Evolutionary conservation across 768 basidiomycete species (phyloP).

Genomic region (Trametes maxima): DNA sequence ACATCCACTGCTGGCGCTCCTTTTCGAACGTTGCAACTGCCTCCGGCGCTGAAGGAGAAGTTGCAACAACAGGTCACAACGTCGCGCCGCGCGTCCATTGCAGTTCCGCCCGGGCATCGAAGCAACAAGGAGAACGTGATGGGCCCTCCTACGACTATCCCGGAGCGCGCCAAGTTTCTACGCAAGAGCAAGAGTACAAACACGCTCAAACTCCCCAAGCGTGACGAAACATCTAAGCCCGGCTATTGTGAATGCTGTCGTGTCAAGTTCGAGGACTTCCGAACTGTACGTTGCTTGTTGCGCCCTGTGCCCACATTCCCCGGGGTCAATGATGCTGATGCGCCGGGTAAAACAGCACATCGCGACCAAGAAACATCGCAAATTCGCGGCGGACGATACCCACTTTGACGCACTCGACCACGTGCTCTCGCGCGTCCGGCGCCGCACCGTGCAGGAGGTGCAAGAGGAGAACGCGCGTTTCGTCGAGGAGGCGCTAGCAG

Average conservation of each 20-base stretch:
- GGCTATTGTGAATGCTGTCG: conserved; percentile 99
- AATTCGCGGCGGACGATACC: conserved; percentile 73
- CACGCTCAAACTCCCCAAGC: conserved; percentile 70
- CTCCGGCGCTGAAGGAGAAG: conserved; percentile 54
- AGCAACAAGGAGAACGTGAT: conserved; percentile 47
- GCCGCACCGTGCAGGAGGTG: conserved; percentile 44
- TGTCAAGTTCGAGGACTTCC: conserved; percentile 86
- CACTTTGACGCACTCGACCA: conserved; percentile 83
- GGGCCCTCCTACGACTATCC: conserved; percentile 69
- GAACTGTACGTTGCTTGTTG: conserved; percentile 52
- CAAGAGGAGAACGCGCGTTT: conserved; percentile 21
- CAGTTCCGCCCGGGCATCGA: conserved; percentile 33
- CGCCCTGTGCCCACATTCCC: not conserved
- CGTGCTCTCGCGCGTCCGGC: conserved; percentile 63
- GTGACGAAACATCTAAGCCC: conserved; percentile 86
- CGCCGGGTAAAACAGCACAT: conserved; percentile 59
- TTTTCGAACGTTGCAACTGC: conserved; percentile 50
- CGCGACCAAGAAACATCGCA: conserved; percentile 69
- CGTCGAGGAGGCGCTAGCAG: conserved; percentile 5
- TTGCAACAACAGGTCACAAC: conserved; percentile 70
- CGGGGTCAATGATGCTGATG: not conserved
- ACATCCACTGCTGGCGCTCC: conserved; percentile 62
- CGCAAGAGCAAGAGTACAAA: conserved; percentile 83
- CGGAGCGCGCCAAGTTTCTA: conserved; percentile 52
- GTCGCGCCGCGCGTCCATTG: conserved; percentile 51